Conservation (phyloP, 129 eudicot genomes). For the Pulicaria dysenterica region DNA sequence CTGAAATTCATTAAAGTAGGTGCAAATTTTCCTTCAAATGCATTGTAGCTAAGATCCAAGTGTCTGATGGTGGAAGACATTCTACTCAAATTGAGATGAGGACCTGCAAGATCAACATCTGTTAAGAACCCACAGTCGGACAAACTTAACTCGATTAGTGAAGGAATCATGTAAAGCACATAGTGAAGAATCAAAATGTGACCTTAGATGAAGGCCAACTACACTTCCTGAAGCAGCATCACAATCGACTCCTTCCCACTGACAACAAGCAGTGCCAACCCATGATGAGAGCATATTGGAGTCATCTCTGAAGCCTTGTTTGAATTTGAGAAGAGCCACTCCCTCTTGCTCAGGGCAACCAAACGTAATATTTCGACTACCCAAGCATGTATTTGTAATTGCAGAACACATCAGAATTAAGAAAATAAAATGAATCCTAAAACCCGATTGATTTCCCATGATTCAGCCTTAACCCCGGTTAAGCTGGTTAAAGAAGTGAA, state of each 20-base stretch:
- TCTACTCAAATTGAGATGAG: not conserved
- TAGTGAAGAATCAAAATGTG: no score
- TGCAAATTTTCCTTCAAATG: not conserved
- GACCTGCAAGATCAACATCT: not conserved
- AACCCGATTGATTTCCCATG: conserved; percentile 11
- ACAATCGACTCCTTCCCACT: conserved; percentile 19
- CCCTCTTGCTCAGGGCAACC: conserved; percentile 18
- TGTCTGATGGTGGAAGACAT: not conserved
- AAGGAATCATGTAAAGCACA: conserved; percentile 13
- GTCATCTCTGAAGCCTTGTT: not conserved
- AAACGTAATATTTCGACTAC: not conserved
- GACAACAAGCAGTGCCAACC: conserved; percentile 15
- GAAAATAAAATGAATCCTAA: conserved; percentile 1
- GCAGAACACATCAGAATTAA: not conserved
- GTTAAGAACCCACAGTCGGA: not conserved
- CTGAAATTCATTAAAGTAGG: not conserved
- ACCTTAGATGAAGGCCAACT: conserved; percentile 1
- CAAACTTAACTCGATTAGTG: not conserved
- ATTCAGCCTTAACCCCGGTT: not conserved
- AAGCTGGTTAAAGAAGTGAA: not conserved
- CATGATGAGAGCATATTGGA: conserved; percentile 27
- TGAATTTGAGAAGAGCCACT: conserved; percentile 35
- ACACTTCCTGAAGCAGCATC: not conserved
- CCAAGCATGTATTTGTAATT: not conserved
- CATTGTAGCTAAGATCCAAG: not conserved